Evolutionary conservation across 176 grass and related monocot species (phyloP).

Genomic region (maize (Zea mays)): Zm-B73-REFERENCE-NAM-5.0 NC_050100.1:10611501-10612000

Average conservation of each 20-base stretch:
- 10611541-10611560: conserved; percentile 83
- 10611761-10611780: conserved; percentile 72
- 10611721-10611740: conserved; percentile 71
- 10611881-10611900: conserved; percentile 71
- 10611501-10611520: conserved; percentile 84
- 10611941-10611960: conserved; percentile 40
- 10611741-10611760: conserved; percentile 65
- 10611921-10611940: conserved; percentile 55
- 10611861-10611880: conserved; percentile 66
- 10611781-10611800: conserved; percentile 65
- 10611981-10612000: background rate
- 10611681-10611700: too few relatives aligned
- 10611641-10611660: background rate
- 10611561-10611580: conserved; percentile 78
- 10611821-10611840: conserved; percentile 91
- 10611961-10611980: conserved; percentile 58
- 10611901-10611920: conserved; percentile 67
- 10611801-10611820: conserved; percentile 67
- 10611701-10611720: background rate
- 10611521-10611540: conserved; percentile 71
- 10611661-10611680: background rate
- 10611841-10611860: conserved; percentile 65
- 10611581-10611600: conserved; percentile 63
- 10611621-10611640: background rate
- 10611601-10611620: conserved; percentile 38